Base-by-base conservation (phyloP, 495 filamentous ascomycete species). In the Amniculicola lignicola region DNA sequence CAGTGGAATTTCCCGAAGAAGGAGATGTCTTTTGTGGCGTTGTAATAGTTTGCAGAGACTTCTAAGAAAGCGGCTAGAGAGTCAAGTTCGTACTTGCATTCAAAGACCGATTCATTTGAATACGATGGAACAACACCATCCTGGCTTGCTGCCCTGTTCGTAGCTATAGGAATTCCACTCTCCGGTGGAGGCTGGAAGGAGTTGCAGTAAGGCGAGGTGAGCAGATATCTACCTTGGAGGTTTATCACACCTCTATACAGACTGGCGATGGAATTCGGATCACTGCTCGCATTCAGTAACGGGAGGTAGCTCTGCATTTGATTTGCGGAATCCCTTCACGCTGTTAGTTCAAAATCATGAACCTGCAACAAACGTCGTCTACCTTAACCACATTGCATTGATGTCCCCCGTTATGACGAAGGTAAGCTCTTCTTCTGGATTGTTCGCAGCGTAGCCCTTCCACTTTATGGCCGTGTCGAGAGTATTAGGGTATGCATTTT, bases 61-160 rank as follows among this genome's bases (percentile, higher is more conserved):
- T 85, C 75, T 36, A 86, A 65, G 62, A 87, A 86, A 0, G 82
- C 78, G 1, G 84, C 83, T 0, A 87, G 72, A 11, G 77, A 81
- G 66, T 86, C 84, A n/a, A 87, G 73, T 63, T 86, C 84, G 64
- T 80, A 85, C 67, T 85, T 85, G 73, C 82, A 84, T 55, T 83
- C 82, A 62, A 81, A 84, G 7, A 83, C 79, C 10, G 72, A 57
- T 4, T 69, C 51, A 24, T 69, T 72, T 57, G 79, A 68, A 59
- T 82, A 85, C 0, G 69, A 54, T 2, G 79, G 78, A 9, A 51
- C 52, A 12, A 77, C 76, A 7, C 61, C 57, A 53, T 83, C 81
- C 7, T 73, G 61, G 27, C 38, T 58, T 42, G 76, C 78, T 0
- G 77, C 76, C 15, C 68, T 71, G 59, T 85, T 85, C 27, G 14